Evolutionary conservation across 306 rosid genomes (phyloP).

Genomic region (Hippophae rhamnoides): DNA sequence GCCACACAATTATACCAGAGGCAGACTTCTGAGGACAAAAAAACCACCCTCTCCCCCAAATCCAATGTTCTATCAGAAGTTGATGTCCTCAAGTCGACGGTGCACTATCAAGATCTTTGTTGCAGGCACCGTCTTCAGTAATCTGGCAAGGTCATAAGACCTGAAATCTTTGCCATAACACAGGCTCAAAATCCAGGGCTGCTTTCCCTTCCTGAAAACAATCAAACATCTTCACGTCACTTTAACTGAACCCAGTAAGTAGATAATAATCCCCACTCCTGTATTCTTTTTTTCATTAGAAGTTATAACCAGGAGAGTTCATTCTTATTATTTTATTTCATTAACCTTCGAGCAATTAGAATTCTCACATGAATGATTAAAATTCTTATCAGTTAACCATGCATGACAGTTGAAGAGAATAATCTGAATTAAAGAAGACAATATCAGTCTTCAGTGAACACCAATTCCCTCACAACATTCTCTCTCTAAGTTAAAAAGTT

Average conservation of each 20-base stretch:
- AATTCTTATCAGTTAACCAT: neutral
- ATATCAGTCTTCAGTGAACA: neutral
- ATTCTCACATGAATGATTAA: neutral
- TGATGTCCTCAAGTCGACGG: conserved; percentile 6
- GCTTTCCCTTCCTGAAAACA: conserved; percentile 77
- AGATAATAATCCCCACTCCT: neutral
- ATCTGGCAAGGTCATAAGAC: conserved; percentile 72
- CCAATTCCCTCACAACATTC: neutral
- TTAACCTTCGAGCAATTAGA: too few relatives aligned
- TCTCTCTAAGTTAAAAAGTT: neutral
- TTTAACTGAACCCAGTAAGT: neutral
- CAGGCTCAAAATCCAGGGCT: conserved; percentile 59
- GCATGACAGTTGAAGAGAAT: neutral
- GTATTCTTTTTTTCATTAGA: neutral
- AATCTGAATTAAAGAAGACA: neutral
- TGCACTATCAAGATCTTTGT: conserved; percentile 27
- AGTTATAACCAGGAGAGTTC: too few relatives aligned
- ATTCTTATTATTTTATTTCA: neutral
- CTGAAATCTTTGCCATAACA: conserved; percentile 87
- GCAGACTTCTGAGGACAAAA: neutral
- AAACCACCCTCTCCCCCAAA: conserved; percentile 9
- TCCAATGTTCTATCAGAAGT: conserved; percentile 5
- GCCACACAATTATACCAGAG: too few relatives aligned
- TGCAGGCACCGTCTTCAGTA: conserved; percentile 47
- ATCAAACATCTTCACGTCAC: conserved; percentile 7